phyloP scores from a whole-genome alignment of 495 filamentous ascomycete species.

The Saxophila tyrrhenica region DNA sequence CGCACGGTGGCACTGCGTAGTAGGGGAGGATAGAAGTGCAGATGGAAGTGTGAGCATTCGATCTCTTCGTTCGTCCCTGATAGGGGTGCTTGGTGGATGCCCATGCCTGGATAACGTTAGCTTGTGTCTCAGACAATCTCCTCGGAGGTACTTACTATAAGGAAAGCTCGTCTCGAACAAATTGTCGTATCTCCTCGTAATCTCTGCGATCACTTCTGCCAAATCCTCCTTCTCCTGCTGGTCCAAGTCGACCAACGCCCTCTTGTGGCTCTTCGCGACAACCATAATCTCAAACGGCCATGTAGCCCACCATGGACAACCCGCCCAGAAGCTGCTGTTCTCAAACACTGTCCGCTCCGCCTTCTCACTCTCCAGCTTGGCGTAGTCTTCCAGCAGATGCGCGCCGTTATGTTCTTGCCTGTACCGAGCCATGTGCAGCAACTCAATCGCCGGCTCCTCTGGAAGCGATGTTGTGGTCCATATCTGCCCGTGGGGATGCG shows the following conservation, averaged over 20 bases:
- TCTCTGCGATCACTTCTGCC: conserved; percentile 73
- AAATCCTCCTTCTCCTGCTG: conserved; percentile 55
- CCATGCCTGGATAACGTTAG: conserved; percentile 35
- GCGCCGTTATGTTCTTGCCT: conserved; percentile 53
- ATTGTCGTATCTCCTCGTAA: conserved; percentile 88
- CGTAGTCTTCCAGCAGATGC: conserved; percentile 78
- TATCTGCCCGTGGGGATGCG: conserved; percentile 91
- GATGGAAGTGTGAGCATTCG: conserved; percentile 78
- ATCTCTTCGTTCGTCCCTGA: conserved; percentile 75
- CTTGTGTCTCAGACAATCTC: not conserved
- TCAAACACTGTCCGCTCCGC: conserved; percentile 76
- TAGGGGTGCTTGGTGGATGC: conserved; percentile 89
- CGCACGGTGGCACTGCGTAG: conserved; percentile 84
- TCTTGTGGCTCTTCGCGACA: conserved; percentile 65
- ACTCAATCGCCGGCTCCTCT: conserved; percentile 72
- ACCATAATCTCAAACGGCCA: conserved; percentile 98
- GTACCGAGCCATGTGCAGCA: conserved; percentile 68
- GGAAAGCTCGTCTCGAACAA: conserved; percentile 94
- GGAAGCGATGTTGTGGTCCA: conserved; percentile 88
- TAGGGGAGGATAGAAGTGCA: conserved; percentile 95
- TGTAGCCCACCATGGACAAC: conserved; percentile 93
- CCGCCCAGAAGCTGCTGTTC: conserved; percentile 68
- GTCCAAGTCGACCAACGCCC: conserved; percentile 69
- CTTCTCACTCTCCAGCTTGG: conserved; percentile 67
- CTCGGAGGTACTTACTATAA: conserved; percentile 49